A percentile compares a stretch with the other conserved stretches of the same genome.
These are phyloP conservation scores for Salix caprea DNA, from an alignment of 345 rosid species.

Conservation along the genomic window DNA sequence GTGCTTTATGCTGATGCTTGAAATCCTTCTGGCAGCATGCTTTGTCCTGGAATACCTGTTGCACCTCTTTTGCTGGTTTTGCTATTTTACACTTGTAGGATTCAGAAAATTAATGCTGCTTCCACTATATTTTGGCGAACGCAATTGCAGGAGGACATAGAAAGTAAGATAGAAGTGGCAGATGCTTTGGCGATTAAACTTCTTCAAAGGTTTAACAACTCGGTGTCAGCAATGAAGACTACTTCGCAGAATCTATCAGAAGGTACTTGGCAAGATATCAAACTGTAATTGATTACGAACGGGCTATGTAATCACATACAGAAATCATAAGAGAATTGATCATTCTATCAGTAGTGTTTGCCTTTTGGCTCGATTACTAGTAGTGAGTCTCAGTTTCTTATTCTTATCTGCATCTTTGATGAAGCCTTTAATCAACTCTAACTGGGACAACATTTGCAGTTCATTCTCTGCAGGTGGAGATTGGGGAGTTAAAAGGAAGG, in stretches of 20 bases:
- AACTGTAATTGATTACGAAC: neutral
- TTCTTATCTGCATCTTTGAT: neutral
- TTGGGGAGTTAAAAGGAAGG: slow-evolving; percentile 86
- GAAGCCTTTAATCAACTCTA: neutral
- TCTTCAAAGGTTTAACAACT: slow-evolving; percentile 65
- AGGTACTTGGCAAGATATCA: slow-evolving; percentile 39
- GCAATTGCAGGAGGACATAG: slow-evolving; percentile 71
- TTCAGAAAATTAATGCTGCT: neutral
- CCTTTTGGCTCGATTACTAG: neutral
- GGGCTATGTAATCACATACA: neutral
- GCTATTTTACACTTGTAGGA: neutral
- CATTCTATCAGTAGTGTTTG: neutral
- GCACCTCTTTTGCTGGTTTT: neutral
- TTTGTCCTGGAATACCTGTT: neutral
- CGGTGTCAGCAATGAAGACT: slow-evolving; percentile 70
- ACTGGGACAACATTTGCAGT: slow-evolving; percentile 36
- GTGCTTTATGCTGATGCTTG: neutral
- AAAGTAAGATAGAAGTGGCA: slow-evolving; percentile 84
- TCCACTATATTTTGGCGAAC: slow-evolving; percentile 4
- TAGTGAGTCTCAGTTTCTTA: neutral
- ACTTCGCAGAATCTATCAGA: slow-evolving; percentile 73
- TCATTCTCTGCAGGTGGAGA: slow-evolving; percentile 81
- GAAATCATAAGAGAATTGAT: neutral
- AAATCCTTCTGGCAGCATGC: neutral
- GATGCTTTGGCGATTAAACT: slow-evolving; percentile 93